Conservation (phyloP, 2,329 filamentous ascomycete species). For the Aspergillus sp. region DNA sequence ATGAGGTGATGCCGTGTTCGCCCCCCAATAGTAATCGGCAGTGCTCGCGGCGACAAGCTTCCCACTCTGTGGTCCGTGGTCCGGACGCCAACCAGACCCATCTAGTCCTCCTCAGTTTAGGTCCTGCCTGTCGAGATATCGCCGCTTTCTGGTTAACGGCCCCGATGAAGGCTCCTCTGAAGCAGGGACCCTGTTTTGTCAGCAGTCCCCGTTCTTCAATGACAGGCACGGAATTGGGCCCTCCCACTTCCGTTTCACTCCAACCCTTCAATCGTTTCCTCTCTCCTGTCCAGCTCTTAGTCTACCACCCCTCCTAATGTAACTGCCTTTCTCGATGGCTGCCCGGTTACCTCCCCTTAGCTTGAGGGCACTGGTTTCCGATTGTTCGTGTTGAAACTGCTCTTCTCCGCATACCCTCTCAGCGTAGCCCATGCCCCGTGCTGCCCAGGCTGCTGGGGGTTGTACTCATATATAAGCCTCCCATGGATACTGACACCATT, state of each 20-base stretch:
- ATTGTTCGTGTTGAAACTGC: conserved; percentile 6
- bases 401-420: conserved; percentile 18
- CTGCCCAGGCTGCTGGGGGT: conserved; percentile 24
- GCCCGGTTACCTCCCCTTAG: conserved; percentile 17
- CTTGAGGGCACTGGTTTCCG: conserved; percentile 16
- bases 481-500: conserved; percentile 42
- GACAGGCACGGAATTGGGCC: conserved; percentile 16
- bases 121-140: conserved; percentile 7
- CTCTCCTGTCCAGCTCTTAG: conserved; percentile 5
- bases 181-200: conserved; percentile 25
- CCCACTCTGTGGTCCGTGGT: conserved; percentile 6
- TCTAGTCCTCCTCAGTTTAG: neutral
- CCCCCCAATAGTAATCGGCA: conserved; percentile 2
- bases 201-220: conserved; percentile 20
- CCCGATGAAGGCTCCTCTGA: neutral
- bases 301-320: conserved; percentile 10
- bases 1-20: conserved; percentile 1
- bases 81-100: conserved; percentile 6
- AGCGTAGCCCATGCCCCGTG: conserved; percentile 31
- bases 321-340: conserved; percentile 22
- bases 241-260: conserved; percentile 6
- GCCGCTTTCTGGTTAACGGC: neutral
- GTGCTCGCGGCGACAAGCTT: conserved; percentile 3
- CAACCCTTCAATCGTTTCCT: conserved; percentile 2
- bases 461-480: conserved; percentile 25